Conservation (phyloP, 1,284 basidiomycete species). For the Ustilago sp. region DNA sequence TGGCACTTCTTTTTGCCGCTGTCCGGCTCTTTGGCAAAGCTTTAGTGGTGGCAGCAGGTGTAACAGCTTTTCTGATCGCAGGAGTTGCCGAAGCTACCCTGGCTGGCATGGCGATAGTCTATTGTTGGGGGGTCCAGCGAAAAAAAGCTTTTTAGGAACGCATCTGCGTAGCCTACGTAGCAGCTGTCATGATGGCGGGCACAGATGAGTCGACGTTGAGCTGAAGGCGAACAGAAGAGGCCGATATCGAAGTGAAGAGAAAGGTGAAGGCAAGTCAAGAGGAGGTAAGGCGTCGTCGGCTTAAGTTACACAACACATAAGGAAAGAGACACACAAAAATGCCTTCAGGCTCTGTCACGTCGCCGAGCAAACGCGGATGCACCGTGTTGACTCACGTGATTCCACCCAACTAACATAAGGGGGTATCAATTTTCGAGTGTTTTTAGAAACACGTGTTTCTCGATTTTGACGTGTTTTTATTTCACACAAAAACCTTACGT, state of each 20-base stretch:
- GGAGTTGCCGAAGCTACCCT: slow-evolving; percentile 22
- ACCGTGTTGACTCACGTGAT: slow-evolving; percentile 47
- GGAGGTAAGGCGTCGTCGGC: not conserved
- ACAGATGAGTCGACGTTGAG: not conserved
- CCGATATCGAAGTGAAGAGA: not conserved
- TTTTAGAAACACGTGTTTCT: no score
- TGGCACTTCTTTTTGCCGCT: slow-evolving; percentile 2
- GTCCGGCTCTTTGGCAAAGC: slow-evolving; percentile 14
- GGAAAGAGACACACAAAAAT: slow-evolving; percentile 10
- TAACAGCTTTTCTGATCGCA: slow-evolving; percentile 6
- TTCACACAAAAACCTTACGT: no score
- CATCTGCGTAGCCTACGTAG: not conserved
- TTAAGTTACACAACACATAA: slow-evolving; percentile 1
- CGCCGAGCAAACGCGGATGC: slow-evolving; percentile 26
- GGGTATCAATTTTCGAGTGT: no score
- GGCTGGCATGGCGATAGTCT: slow-evolving; percentile 24
- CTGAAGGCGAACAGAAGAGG: not conserved
- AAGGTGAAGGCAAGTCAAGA: not conserved
- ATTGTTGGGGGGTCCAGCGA: not conserved
- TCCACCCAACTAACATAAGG: slow-evolving; percentile 13
- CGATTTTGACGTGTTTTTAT: no score
- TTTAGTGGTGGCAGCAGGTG: slow-evolving; percentile 8
- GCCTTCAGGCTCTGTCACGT: not conserved
- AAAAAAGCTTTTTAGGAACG: not conserved
- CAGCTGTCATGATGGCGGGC: not conserved